These are phyloP conservation scores for Torrubiellomyces zombiae DNA, from an alignment of 2,329 filamentous ascomycete species.

Conservation along the genomic window DNA sequence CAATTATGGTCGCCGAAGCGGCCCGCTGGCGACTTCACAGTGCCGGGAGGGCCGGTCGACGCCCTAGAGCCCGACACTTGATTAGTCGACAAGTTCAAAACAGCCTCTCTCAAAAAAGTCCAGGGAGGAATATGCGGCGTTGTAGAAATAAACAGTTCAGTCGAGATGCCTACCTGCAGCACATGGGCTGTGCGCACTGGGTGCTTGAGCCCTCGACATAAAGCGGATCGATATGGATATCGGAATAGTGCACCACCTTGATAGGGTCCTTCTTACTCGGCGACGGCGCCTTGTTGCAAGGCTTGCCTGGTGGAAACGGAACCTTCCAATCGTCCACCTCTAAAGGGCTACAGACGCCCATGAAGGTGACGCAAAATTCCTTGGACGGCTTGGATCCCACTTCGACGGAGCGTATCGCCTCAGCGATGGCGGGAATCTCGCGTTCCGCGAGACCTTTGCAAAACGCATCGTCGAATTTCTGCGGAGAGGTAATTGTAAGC, in stretches of 20 bases:
- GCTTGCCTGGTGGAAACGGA: constrained; percentile 23
- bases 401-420: constrained; percentile 26
- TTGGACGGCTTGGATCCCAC: constrained; percentile 32
- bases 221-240: constrained; percentile 38
- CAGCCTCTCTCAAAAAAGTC: no score
- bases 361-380: constrained; percentile 31
- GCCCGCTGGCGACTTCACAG: constrained; percentile 28
- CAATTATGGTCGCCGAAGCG: constrained; percentile 34
- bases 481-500: not conserved
- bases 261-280: constrained; percentile 28
- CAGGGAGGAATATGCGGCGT: no score
- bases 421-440: constrained; percentile 34
- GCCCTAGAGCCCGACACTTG: no score
- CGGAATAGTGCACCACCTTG: constrained; percentile 39
- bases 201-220: constrained; percentile 35
- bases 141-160: no score
- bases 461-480: constrained; percentile 35
- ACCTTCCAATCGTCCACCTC: constrained; percentile 23
- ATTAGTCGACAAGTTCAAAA: no score
- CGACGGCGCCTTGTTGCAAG: constrained; percentile 14
- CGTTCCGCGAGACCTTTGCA: constrained; percentile 31
- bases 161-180: constrained; percentile 26
- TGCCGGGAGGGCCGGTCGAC: no score
- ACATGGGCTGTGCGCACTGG: constrained; percentile 40
- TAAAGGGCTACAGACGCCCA: constrained; percentile 33